These are phyloP conservation scores for Chloromonas sp. DNA, from an alignment of 163 green algal species.

Conservation along the genomic window DNA sequence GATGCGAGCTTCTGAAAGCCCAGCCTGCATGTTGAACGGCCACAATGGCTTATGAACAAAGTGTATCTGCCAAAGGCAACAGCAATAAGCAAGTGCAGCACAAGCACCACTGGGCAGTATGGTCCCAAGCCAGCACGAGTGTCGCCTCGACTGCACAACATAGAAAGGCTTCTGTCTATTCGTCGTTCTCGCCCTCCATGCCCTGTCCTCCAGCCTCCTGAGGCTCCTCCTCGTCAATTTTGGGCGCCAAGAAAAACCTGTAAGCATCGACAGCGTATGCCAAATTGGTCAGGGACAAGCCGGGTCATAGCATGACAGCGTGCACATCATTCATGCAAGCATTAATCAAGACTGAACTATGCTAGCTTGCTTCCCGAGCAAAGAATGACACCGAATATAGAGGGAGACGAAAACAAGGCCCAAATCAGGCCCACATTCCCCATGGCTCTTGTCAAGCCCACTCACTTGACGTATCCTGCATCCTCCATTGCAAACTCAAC, in stretches of 20 bases:
- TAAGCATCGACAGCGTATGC: background rate
- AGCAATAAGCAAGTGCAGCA: no score
- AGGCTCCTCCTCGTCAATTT: background rate
- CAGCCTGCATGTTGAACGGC: no score
- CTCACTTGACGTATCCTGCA: background rate
- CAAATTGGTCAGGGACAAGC: no score
- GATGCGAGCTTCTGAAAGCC: no score
- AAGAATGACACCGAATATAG: background rate
- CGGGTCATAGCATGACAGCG: background rate
- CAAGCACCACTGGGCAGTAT: no score
- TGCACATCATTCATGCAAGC: background rate
- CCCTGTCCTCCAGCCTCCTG: no score
- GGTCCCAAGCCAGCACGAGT: no score
- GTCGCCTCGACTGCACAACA: no score
- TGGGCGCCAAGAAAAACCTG: background rate
- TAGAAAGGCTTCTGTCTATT: background rate
- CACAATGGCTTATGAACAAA: no score
- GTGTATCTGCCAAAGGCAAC: no score
- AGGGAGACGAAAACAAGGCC: background rate
- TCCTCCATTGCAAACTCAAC: background rate
- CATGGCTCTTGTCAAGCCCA: background rate
- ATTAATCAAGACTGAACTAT: background rate
- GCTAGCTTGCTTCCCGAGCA: background rate
- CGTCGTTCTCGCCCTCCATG: background rate
- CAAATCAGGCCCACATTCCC: no score